Base-by-base conservation (phyloP, 2,329 filamentous ascomycete genomes). In the Alternaria incomplexa region DNA sequence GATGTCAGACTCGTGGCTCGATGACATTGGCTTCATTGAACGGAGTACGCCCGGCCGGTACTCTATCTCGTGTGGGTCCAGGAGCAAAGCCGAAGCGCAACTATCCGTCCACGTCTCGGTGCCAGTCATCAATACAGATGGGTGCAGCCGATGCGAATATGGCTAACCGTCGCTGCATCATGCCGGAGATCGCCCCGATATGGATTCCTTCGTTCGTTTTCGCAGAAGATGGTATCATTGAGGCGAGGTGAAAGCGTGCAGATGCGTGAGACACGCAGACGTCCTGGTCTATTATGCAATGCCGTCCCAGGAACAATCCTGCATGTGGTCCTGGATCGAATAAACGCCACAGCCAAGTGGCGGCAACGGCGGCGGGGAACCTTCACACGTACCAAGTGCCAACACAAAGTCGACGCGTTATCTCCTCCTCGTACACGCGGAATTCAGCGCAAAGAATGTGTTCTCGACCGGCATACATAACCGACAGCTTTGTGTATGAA, bases 401-500 rank as follows among this genome's bases (percentile, higher is more conserved):
- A 56, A 23, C 22, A 25, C 40, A 30, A 50, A 51, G 47, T 20
- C 23, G 40, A 47, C 10, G 12, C 43, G 30, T 36, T 26, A 15
- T 48, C 30, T 46, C 32, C 54, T 53, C 44, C 52, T 46, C 32
- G 62, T 53, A 51, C 52, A 32, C 28, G 28, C 58, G 60, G 58
- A 58, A 15, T 11, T 63, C 30, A 54, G 51, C 43, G 56, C 63
- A 64, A 32, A 17, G 44, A 54, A 51, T 17, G 36, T 55, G 50
- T 48, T 54, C 55, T 63, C 56, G 56, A 60, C 47, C 54, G 9
- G 17, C n/a, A 32, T 30, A 56, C 30, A 44, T 60, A 55, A 52
- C 26, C 23, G 57, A 61, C 52, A 32, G 10, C 13, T 52, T 47
- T 45, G 56, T 46, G 51, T 56, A 28, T 47, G 57, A 47, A 36